These are phyloP conservation scores for Barnettozyma hawaiiensis DNA, from an alignment of 1,139 yeast species.

Conservation along the genomic window DNA sequence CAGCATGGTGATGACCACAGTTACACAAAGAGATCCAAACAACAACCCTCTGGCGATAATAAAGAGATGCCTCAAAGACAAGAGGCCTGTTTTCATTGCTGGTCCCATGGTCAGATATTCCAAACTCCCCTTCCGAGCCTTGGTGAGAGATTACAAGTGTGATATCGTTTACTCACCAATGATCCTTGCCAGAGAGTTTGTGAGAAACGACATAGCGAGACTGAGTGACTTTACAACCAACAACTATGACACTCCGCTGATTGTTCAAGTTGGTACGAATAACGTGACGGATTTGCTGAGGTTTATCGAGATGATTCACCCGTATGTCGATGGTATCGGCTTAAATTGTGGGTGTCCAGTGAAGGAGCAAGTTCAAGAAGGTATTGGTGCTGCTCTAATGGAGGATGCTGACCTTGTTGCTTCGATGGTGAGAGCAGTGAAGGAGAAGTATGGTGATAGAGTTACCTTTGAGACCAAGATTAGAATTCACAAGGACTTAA, in stretches of 20 bases:
- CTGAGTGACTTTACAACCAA: constrained; percentile 82
- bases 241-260: constrained; percentile 55
- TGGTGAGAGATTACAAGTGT: constrained; percentile 65
- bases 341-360: constrained; percentile 97
- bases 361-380: constrained; percentile 89
- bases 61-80: constrained; percentile 37
- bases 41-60: constrained; percentile 55
- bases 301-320: constrained; percentile 84
- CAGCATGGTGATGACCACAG: constrained; percentile 1
- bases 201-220: constrained; percentile 76
- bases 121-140: constrained; percentile 83
- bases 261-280: constrained; percentile 89
- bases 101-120: constrained; percentile 99
- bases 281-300: constrained; percentile 78
- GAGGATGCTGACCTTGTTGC: constrained; percentile 75
- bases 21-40: constrained; percentile 35
- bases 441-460: constrained; percentile 59
- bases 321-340: constrained; percentile 90
- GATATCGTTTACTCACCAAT: constrained; percentile 93
- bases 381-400: constrained; percentile 96
- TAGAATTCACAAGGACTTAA: constrained; percentile 71
- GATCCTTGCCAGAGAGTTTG: constrained; percentile 94
- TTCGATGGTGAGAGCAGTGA: constrained; percentile 78
- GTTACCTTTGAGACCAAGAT: constrained; percentile 87
- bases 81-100: constrained; percentile 68